Evolutionary conservation across 1,284 basidiomycete genomes (phyloP), one percentile per base, ranked within the genome.

Genomic region (Leccinum variabile): DNA sequence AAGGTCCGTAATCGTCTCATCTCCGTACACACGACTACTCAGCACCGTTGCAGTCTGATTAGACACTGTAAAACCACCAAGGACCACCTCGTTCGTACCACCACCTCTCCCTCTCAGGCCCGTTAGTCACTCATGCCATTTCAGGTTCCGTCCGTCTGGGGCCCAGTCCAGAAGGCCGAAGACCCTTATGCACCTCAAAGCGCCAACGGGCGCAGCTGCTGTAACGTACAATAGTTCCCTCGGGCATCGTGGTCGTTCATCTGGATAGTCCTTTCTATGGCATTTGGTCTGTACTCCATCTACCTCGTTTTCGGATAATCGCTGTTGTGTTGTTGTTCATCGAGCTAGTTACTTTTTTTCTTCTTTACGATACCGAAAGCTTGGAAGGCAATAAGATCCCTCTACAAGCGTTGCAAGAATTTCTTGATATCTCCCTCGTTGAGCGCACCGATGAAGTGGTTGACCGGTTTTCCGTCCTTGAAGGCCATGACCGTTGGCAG

Each of bases 61-160:
- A 88, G 90, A 60, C 97, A 93, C 76, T 94, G 92, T 84, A 93
- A 93, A 78, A 88, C 85, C 32, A 97, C 94, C 37, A 90, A 88
- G 71, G 95, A 97, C 78, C 92, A 75, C 39, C 69, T 75, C 49
- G 76, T 75, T 58, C 59, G 68, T 68, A 28, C 28, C 11, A 32
- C 57, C 28, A 32, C 54, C 11, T 57, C 49, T 33, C 41, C 57
- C 46, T 53, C 39, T 58, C 61, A 18, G 6, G 4, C 30, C 30
- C 18, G 54, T 59, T 49, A 33, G 22, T 62, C 25, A 35, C 66
- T 65, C 61, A 67, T 64, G 41, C 65, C 35, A n/a, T 57, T 32
- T 54, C 69, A 93, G 89, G 87, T 94, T 55, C 94, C 95, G 16
- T 93, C 90, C 30, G 91, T 97, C 2, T 97, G 94, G 94, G 94